A percentile compares a stretch with the other conserved stretches of the same genome.
Evolutionary conservation across 306 rosid species (phyloP).

Genomic region (Rosa chinensis): DNA sequence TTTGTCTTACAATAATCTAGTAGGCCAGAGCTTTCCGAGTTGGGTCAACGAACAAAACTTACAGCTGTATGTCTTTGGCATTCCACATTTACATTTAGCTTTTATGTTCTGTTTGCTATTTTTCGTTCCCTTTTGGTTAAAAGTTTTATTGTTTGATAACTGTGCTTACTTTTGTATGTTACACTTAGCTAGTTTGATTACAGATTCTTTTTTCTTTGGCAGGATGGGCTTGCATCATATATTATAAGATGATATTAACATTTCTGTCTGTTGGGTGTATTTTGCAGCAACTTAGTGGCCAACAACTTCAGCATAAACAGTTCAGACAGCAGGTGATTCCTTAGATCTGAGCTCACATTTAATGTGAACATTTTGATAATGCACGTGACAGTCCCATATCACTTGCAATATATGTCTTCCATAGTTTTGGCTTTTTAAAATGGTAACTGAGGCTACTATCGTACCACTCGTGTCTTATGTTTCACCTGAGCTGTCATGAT

Average conservation of each 20-base stretch:
- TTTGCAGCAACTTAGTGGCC: constrained; percentile 76
- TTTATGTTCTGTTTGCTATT: background rate
- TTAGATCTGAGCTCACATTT: background rate
- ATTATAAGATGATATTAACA: constrained; percentile 24
- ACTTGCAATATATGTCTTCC: background rate
- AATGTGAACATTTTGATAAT: background rate
- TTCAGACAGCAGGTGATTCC: constrained; percentile 58
- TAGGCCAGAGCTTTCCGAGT: constrained; percentile 63
- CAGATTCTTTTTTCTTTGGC: background rate
- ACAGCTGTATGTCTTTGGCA: constrained; percentile 49
- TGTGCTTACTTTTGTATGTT: background rate
- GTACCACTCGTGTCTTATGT: background rate
- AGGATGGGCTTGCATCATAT: background rate
- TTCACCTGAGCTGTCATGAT: background rate
- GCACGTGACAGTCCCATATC: background rate
- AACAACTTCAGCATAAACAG: constrained; percentile 59
- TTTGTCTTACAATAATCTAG: constrained; percentile 69
- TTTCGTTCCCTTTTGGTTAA: background rate
- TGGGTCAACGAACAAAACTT: constrained; percentile 55
- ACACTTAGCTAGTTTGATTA: background rate
- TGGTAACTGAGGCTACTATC: background rate
- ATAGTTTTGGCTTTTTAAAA: background rate
- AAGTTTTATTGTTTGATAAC: background rate
- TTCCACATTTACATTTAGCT: background rate
- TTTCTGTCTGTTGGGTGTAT: constrained; percentile 15